Evolutionary conservation across 768 basidiomycete genomes (phyloP).

Genomic region (Trametes maxima): DNA sequence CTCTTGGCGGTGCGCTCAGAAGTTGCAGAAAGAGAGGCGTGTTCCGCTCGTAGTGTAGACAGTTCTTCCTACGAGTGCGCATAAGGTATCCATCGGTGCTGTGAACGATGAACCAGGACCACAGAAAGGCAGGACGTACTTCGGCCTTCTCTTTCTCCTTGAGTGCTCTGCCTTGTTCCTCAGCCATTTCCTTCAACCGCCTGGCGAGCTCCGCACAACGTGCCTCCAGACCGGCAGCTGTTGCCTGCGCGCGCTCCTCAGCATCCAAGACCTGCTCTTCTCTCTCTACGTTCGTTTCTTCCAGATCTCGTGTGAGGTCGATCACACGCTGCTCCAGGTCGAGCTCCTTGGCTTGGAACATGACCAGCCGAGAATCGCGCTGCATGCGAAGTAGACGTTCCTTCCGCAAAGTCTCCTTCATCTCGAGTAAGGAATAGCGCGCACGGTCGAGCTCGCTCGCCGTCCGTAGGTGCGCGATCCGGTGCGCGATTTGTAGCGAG

Average conservation of each 20-base stretch:
- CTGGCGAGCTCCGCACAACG: slow-evolving; percentile 38
- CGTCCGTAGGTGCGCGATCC: slow-evolving; percentile 63
- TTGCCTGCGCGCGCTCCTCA: slow-evolving; percentile 32
- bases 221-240: slow-evolving; percentile 33
- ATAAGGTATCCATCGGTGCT: background rate
- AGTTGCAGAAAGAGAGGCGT: slow-evolving; percentile 51
- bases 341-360: slow-evolving; percentile 64
- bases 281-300: slow-evolving; percentile 44
- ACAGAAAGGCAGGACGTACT: slow-evolving; percentile 23
- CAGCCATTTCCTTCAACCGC: slow-evolving; percentile 43
- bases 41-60: slow-evolving; percentile 48
- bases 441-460: slow-evolving; percentile 57
- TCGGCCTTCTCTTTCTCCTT: slow-evolving; percentile 47
- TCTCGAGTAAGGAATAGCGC: slow-evolving; percentile 50
- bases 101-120: slow-evolving; percentile 1
- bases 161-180: slow-evolving; percentile 41
- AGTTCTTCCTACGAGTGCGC: slow-evolving; percentile 39
- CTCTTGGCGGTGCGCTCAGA: slow-evolving; percentile 50
- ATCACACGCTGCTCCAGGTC: slow-evolving; percentile 58
- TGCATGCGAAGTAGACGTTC: slow-evolving; percentile 64
- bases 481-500: slow-evolving; percentile 61
- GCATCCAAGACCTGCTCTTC: slow-evolving; percentile 36
- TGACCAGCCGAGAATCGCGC: slow-evolving; percentile 66
- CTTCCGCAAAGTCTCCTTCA: slow-evolving; percentile 53
- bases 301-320: slow-evolving; percentile 53